Evolutionary conservation across 2,329 filamentous ascomycete genomes (phyloP), one percentile per base, ranked within the genome.

Genomic region (Penicillium brasilianum): DNA sequence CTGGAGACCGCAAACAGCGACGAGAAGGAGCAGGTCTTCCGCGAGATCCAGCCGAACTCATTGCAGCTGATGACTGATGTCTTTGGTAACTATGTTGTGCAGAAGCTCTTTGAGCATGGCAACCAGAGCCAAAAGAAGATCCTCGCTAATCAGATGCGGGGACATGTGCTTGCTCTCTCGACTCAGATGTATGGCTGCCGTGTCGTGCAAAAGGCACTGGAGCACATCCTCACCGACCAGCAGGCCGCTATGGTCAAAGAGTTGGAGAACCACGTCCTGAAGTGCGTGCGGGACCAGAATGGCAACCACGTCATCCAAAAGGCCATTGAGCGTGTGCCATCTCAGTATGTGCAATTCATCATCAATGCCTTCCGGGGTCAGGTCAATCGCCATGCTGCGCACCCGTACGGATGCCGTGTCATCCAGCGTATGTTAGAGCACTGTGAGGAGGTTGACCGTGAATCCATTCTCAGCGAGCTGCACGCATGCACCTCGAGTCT

Each of bases 271-370:
- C 85, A 93, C 57, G 87, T 97, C 5, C 75, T 94, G 57, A 86
- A 86, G 61, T 91, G 94, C 59, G 89, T 96, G 65, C 90, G 89
- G 68, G 90, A 97, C 68, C 88, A 92, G 73, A 95, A 97, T 69
- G 95, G 94, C 57, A 99, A 99, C 76, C 95, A 99, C 67, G 95
- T 99, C 30, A 88, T 99, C 18, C 95, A 98, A 71, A 97, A 96
- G 77, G 90, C 94, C 10, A 93, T 99, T 61, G 90, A 95, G 71
- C 83, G 89, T 69, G 86, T 94, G 60, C 91, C 92, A 0, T 85
- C 88, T 1, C 83, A 91, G 65, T 88, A 94, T 71, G 90, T 97
- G 49, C 88, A 88, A 64, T 96, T 96, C 77, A 90, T 98, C 75
- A 90, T 96, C 78, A 85, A 91, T 54, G 88, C 90, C 1, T 90